Base-by-base conservation (phyloP, 2,329 filamentous ascomycete species). In the Paradendryphiella salina region DNA sequence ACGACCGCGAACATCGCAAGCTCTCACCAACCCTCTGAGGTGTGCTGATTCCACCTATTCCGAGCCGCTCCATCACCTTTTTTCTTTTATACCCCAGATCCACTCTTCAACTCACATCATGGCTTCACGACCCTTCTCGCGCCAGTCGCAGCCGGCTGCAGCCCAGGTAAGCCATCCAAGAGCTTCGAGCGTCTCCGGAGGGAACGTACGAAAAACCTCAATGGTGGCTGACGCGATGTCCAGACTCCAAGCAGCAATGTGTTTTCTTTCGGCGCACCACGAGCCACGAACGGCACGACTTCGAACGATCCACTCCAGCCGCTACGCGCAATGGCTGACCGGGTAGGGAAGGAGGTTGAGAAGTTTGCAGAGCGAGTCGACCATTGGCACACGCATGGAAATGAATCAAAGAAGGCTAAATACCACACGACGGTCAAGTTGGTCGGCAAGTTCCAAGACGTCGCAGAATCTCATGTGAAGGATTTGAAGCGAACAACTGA, bases 341-440 rank as follows among this genome's bases (percentile, higher is more conserved):
- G 83, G 35, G 85, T 89, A 26, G 88, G 88, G 42, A 84, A 86
- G 55, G 90, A 96, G 73, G 89, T 96, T 52, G 90, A 96, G 75
- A 82, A 85, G 36, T 96, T 96, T 69, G 91, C 92, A 31, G 87
- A 88, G 67, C 83, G 84, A 43, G 81, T 96, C 17, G 92, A 96
- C 74, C 82, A 85, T 46, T 93, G 91, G 72, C 63, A 72, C 31
- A 65, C 61, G 3, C 63, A 66, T 11, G 65, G 65, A 13, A 66
- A 63, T 20, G 64, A 67, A 7, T 63, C 54, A 17, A 54, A 52
- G 1, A 56, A 59, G 14, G 80, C 84, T 52, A 78, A 78, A 60
- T 93, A 90, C 72, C 73, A 79, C 20, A 59, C 61, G 7, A 73
- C 70, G 3, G 56, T 73, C 44, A 61, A 65, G 45, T 61, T 74